Evolutionary conservation across 129 eudicot genomes (phyloP).

Genomic region (Flaveria robusta): DNA sequence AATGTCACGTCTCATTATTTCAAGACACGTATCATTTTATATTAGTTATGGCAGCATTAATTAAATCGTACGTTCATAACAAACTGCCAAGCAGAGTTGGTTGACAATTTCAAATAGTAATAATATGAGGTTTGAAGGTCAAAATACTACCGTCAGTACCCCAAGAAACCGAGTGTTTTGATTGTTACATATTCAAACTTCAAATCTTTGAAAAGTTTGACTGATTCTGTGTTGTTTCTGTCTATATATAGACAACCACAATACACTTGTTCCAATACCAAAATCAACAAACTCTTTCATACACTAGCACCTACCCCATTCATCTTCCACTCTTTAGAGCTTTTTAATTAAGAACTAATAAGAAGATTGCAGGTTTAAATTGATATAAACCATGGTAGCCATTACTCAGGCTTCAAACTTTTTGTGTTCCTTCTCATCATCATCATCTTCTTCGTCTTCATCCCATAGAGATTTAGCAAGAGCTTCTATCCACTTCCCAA

Average conservation of each 20-base stretch:
- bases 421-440: conserved; percentile 14
- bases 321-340: neutral
- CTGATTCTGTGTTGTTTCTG: conserved; percentile 13
- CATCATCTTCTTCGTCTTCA: conserved; percentile 21
- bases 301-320: conserved; percentile 13
- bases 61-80: neutral
- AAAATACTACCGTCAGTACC: conserved; percentile 30
- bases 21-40: neutral
- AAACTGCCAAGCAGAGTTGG: neutral
- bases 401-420: conserved; percentile 30
- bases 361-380: conserved; percentile 8
- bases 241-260: conserved; percentile 28
- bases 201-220: conserved; percentile 14
- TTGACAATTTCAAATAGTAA: conserved; percentile 18
- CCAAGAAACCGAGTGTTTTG: conserved; percentile 41
- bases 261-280: conserved; percentile 22
- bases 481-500: conserved; percentile 33
- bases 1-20: neutral
- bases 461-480: conserved; percentile 18
- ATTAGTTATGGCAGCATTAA: neutral
- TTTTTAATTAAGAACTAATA: neutral
- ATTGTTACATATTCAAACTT: conserved; percentile 34
- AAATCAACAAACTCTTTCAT: conserved; percentile 13
- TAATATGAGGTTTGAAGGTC: conserved; percentile 20
- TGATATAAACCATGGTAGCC: conserved; percentile 28